These are phyloP conservation scores for Mitragyna speciosa DNA, from an alignment of 257 asterid genomes.

Conservation along the genomic window DNA sequence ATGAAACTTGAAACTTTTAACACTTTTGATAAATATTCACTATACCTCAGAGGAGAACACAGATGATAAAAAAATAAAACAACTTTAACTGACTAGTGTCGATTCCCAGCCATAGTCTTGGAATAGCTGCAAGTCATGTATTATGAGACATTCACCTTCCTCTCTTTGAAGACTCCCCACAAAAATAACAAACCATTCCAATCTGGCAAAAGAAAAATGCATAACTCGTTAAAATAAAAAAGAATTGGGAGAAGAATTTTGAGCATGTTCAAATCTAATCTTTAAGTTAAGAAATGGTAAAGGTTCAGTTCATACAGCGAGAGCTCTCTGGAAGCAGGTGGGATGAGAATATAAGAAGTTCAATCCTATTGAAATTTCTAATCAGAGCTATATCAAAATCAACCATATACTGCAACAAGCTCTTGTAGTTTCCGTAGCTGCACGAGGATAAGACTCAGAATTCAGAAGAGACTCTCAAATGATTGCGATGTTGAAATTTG, in stretches of 20 bases:
- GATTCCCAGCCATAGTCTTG: neutral
- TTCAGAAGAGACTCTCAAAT: neutral
- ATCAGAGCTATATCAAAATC: conserved; percentile 23
- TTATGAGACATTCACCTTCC: neutral
- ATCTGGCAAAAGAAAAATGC: neutral
- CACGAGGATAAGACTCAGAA: neutral
- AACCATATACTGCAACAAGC: conserved; percentile 20
- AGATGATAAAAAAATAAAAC: neutral
- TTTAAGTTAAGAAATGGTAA: neutral
- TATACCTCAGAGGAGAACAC: neutral
- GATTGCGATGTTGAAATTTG: neutral
- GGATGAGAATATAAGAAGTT: conserved; percentile 28
- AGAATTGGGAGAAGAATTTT: neutral
- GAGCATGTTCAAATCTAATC: neutral
- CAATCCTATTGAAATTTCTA: conserved; percentile 20
- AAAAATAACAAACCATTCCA: conserved; percentile 26
- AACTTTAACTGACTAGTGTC: neutral
- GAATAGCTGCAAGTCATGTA: neutral
- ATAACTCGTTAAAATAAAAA: neutral
- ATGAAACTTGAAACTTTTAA: neutral
- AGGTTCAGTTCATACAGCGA: conserved; percentile 15
- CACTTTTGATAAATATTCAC: neutral
- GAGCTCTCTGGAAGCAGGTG: conserved; percentile 23
- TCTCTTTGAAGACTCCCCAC: conserved; percentile 24
- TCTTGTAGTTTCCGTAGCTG: conserved; percentile 22